phyloP scores from a whole-genome alignment of 495 filamentous ascomycete species.

The Penicillium diatomitis region DNA sequence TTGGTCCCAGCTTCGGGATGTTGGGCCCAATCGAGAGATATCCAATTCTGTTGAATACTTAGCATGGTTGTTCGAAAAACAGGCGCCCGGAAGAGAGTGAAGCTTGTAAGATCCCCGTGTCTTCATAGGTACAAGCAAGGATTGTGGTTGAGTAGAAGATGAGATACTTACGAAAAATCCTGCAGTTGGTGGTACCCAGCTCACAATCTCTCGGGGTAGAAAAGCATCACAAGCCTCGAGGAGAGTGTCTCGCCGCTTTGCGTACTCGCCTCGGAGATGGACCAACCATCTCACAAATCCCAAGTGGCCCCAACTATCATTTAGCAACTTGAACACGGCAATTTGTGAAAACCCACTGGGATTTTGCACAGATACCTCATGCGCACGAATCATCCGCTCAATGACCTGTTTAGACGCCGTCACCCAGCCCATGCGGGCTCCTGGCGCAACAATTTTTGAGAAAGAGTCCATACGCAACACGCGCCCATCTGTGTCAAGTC shows the following conservation, averaged over 20 bases:
- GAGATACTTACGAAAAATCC: slow-evolving; percentile 4
- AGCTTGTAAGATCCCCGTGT: too few species aligned
- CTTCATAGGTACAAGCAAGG: too few species aligned
- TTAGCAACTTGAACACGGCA: slow-evolving; percentile 19
- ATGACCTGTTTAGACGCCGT: slow-evolving; percentile 17
- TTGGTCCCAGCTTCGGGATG: neutral
- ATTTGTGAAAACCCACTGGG: slow-evolving; percentile 21
- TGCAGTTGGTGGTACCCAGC: slow-evolving; percentile 4
- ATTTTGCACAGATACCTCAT: slow-evolving; percentile 9
- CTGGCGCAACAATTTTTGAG: slow-evolving; percentile 24
- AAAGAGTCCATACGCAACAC: slow-evolving; percentile 39
- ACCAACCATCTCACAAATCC: slow-evolving; percentile 19
- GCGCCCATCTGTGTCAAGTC: slow-evolving; percentile 49
- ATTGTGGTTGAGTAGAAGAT: neutral
- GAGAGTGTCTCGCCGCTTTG: slow-evolving; percentile 10
- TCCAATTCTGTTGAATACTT: neutral
- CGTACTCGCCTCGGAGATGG: slow-evolving; percentile 10
- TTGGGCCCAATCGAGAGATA: neutral
- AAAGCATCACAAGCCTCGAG: slow-evolving; percentile 10
- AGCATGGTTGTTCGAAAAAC: too few species aligned
- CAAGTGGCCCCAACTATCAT: slow-evolving; percentile 16
- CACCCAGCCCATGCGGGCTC: slow-evolving; percentile 22
- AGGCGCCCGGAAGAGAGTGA: too few species aligned
- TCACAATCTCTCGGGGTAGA: slow-evolving; percentile 8
- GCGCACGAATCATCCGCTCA: slow-evolving; percentile 11